phyloP scores from a whole-genome alignment of 116 monocot species.

The Phalaenopsis hybrid region DNA sequence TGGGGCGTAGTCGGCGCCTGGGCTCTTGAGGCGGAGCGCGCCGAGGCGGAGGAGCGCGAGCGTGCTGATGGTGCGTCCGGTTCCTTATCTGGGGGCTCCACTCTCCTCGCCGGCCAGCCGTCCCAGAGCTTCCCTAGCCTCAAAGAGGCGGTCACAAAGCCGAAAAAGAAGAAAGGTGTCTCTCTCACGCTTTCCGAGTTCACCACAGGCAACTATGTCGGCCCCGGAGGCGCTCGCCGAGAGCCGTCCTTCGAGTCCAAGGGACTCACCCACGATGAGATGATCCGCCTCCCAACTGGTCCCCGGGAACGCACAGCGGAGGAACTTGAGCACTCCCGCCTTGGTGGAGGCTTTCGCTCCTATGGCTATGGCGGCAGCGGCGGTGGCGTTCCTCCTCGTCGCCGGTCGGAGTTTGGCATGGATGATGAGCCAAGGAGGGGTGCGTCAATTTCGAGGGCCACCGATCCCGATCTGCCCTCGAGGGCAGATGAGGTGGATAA shows the following conservation, averaged over 20 bases:
- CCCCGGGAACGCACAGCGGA: slow-evolving; percentile 74
- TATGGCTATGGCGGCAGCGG: slow-evolving; percentile 40
- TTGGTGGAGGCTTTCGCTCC: slow-evolving; percentile 71
- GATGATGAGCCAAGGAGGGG: slow-evolving; percentile 39
- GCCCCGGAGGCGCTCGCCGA: slow-evolving; percentile 4
- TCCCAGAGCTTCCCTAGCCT: slow-evolving; percentile 28
- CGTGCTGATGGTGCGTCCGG: neutral
- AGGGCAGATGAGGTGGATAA: slow-evolving; percentile 81
- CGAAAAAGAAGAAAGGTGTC: slow-evolving; percentile 75
- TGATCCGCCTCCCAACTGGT: slow-evolving; percentile 63
- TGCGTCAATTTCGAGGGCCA: slow-evolving; percentile 7
- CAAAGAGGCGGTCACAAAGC: slow-evolving; percentile 53
- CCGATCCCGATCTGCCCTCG: slow-evolving; percentile 59
- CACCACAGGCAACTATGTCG: slow-evolving; percentile 16
- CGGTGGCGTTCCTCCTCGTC: slow-evolving; percentile 19
- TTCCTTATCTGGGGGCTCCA: neutral
- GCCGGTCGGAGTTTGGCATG: slow-evolving; percentile 29
- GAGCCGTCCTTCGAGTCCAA: slow-evolving; percentile 20
- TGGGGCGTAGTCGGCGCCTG: slow-evolving; percentile 17
- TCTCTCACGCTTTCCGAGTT: slow-evolving; percentile 57
- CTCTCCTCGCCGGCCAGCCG: neutral
- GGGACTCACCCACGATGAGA: slow-evolving; percentile 56
- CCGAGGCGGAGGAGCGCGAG: slow-evolving; percentile 22
- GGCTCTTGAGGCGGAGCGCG: slow-evolving; percentile 27
- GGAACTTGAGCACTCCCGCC: slow-evolving; percentile 54